Evolutionary conservation across 2,329 filamentous ascomycete species (phyloP).

Genomic region (Fusarium torreyae): DNA sequence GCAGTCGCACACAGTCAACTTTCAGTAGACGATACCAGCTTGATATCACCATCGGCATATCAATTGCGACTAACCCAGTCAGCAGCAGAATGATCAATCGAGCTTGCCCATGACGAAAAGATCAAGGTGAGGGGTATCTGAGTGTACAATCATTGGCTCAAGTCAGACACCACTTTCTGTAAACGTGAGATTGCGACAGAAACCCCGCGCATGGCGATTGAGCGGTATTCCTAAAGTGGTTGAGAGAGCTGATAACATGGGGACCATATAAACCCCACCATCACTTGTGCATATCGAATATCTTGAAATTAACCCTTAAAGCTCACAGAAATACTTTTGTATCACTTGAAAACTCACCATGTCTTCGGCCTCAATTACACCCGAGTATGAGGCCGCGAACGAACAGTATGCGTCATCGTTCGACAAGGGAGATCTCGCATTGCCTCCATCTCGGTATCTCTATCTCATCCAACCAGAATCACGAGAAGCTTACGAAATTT

Average conservation of each 20-base stretch:
- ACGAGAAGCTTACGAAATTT: neutral
- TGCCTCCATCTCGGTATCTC: slow-evolving; percentile 45
- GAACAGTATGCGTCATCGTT: slow-evolving; percentile 41
- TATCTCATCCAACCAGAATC: too few species aligned
- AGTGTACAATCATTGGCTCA: neutral
- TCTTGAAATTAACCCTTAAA: neutral
- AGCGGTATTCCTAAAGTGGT: slow-evolving; percentile 1
- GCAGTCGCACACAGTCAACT: too few species aligned
- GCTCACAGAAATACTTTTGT: neutral
- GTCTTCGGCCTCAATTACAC: slow-evolving; percentile 35
- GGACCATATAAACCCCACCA: slow-evolving; percentile 2
- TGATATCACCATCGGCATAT: neutral
- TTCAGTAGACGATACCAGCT: neutral
- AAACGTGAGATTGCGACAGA: slow-evolving; percentile 37
- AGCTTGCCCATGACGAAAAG: neutral
- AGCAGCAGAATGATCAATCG: neutral
- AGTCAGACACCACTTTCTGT: slow-evolving; percentile 2
- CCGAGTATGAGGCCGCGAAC: slow-evolving; percentile 47
- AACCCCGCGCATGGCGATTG: slow-evolving; percentile 38
- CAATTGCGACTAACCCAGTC: neutral
- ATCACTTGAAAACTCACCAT: slow-evolving; percentile 13
- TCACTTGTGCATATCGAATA: neutral
- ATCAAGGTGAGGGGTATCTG: slow-evolving; percentile 14
- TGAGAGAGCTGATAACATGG: neutral
- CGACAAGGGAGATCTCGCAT: slow-evolving; percentile 42